Percentiles rank a stretch among this genome's conserved stretches.
Conservation (phyloP, 441 rosid genomes). For the Gossypium trilobum region DNA sequence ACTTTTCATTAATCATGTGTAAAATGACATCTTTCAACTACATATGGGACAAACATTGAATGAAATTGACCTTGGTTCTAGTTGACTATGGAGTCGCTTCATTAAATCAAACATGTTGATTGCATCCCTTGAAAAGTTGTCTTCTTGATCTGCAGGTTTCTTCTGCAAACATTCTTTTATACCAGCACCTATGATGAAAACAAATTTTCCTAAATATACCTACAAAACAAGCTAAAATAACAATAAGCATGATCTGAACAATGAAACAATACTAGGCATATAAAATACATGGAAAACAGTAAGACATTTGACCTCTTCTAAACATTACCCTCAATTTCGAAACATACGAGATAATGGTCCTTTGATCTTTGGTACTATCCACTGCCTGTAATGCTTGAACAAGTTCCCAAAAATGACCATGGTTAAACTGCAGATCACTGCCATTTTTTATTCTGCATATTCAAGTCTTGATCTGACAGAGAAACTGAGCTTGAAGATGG, state of each 20-base stretch:
- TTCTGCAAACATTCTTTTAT: background rate
- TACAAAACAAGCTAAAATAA: constrained; percentile 2
- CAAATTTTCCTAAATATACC: constrained; percentile 11
- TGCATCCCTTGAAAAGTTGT: background rate
- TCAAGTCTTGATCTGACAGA: background rate
- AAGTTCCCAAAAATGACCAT: constrained; percentile 4
- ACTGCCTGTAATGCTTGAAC: constrained; percentile 9
- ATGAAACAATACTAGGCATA: background rate
- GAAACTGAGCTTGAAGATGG: constrained; percentile 5
- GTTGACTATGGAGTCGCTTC: constrained; percentile 16
- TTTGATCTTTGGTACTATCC: background rate
- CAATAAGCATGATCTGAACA: background rate
- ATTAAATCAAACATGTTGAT: constrained; percentile 20
- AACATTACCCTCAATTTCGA: constrained; percentile 16
- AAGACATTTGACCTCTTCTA: background rate
- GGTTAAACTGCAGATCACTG: background rate
- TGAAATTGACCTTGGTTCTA: constrained; percentile 22
- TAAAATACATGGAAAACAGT: background rate
- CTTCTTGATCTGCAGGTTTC: background rate
- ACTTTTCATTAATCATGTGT: background rate
- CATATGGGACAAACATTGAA: background rate
- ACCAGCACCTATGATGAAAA: constrained; percentile 10
- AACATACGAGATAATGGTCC: background rate
- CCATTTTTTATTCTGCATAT: background rate
- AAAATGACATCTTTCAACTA: background rate